A percentile compares a stretch with the other conserved stretches of the same genome.
phyloP scores from a whole-genome alignment of 768 basidiomycete genomes.

The Pleurotus cornucopiae region DNA sequence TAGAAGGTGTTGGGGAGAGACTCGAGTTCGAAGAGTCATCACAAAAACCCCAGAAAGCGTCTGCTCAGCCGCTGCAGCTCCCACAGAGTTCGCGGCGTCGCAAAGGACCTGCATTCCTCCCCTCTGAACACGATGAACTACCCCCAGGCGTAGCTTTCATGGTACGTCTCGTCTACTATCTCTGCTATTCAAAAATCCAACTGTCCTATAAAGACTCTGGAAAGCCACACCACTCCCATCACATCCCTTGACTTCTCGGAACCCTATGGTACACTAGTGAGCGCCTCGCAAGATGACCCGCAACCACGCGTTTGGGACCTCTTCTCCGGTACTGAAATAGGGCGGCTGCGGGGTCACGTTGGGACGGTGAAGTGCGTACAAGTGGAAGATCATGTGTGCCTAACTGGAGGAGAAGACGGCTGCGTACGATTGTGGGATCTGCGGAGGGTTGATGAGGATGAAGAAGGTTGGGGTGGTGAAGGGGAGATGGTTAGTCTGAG shows the following conservation, averaged over 20 bases:
- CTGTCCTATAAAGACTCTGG: constrained; percentile 56
- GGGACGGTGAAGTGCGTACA: constrained; percentile 86
- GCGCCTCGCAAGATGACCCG: constrained; percentile 79
- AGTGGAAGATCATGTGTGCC: constrained; percentile 85
- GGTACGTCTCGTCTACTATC: constrained; percentile 40
- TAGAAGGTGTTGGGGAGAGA: constrained; percentile 86
- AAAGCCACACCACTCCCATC: constrained; percentile 77
- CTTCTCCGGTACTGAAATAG: constrained; percentile 82
- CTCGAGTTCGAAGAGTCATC: constrained; percentile 63
- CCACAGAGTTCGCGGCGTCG: constrained; percentile 64
- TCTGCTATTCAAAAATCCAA: not conserved
- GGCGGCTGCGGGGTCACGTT: constrained; percentile 76
- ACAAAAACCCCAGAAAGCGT: constrained; percentile 22
- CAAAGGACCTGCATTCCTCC: constrained; percentile 90
- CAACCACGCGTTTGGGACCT: constrained; percentile 95
- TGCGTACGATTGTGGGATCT: constrained; percentile 90
- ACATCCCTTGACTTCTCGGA: constrained; percentile 93
- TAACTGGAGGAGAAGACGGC: constrained; percentile 89
- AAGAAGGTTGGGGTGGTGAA: constrained; percentile 51
- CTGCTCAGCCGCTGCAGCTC: constrained; percentile 37
- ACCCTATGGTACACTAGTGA: constrained; percentile 92
- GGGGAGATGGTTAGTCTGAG: constrained; percentile 53
- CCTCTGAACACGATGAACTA: constrained; percentile 94
- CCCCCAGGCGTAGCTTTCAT: constrained; percentile 96
- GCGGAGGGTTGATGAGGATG: constrained; percentile 66